Evolutionary conservation across 495 filamentous ascomycete species (phyloP).

Genomic region (Parmelia sp.): DNA sequence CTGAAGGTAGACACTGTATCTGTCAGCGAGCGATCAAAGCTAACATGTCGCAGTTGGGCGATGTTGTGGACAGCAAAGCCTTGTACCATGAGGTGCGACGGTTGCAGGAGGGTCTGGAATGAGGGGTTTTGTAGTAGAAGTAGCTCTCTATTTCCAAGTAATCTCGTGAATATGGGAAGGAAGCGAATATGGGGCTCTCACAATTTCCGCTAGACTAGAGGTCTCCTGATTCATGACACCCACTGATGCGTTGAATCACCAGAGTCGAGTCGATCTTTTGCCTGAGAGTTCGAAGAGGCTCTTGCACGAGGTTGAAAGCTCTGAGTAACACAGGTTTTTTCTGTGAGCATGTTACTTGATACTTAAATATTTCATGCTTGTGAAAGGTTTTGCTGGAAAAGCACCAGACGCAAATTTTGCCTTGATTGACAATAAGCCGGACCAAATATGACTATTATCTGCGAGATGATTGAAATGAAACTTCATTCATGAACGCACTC

Average conservation of each 20-base stretch:
- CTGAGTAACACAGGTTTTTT: neutral
- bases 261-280: neutral
- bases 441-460: neutral
- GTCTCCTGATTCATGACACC: neutral
- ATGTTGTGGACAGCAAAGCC: constrained; percentile 36
- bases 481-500: neutral
- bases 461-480: neutral
- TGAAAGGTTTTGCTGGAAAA: neutral
- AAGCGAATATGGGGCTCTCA: neutral
- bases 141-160: neutral
- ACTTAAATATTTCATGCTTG: neutral
- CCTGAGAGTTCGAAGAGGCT: neutral
- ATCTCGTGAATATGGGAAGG: neutral
- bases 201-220: neutral
- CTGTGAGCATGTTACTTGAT: neutral
- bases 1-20: constrained; percentile 56
- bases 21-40: constrained; percentile 21
- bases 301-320: neutral
- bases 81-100: constrained; percentile 37
- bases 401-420: neutral
- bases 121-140: neutral
- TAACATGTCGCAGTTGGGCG: constrained; percentile 36
- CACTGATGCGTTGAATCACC: neutral
- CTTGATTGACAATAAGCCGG: neutral
- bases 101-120: constrained; percentile 24